Percentiles rank a stretch among this genome's conserved stretches.
Conservation (phyloP, 2,329 filamentous ascomycete species). For the Neofusicoccum sp. region DNA sequence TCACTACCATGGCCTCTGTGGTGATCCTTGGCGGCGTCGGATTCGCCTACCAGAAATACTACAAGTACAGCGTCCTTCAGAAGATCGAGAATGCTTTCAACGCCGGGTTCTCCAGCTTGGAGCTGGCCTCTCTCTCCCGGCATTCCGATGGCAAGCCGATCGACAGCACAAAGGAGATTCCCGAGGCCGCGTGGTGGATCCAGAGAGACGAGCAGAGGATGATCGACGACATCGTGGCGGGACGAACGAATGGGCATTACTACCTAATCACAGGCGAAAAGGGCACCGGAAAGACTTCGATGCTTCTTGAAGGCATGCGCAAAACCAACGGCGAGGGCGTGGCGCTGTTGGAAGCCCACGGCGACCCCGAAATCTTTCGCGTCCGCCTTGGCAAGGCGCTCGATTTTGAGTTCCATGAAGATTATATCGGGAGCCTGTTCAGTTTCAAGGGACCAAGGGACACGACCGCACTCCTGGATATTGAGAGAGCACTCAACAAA, state of each 20-base stretch:
- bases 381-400: slow-evolving; percentile 83
- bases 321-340: slow-evolving; percentile 79
- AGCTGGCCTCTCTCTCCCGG: slow-evolving; percentile 31
- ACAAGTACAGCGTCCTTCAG: slow-evolving; percentile 30
- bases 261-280: slow-evolving; percentile 85
- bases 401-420: slow-evolving; percentile 89
- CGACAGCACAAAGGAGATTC: slow-evolving; percentile 28
- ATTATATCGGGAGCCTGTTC: slow-evolving; percentile 89
- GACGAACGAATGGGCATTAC: slow-evolving; percentile 70
- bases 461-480: slow-evolving; percentile 80
- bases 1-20: slow-evolving; percentile 34
- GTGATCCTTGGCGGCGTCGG: slow-evolving; percentile 33
- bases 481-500: slow-evolving; percentile 90
- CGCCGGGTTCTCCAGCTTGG: slow-evolving; percentile 34
- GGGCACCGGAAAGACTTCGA: slow-evolving; percentile 86
- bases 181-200: slow-evolving; percentile 63
- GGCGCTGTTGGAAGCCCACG: slow-evolving; percentile 88
- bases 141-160: slow-evolving; percentile 31
- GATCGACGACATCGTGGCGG: slow-evolving; percentile 73
- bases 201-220: slow-evolving; percentile 70
- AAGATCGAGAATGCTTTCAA: slow-evolving; percentile 37
- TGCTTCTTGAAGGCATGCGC: slow-evolving; percentile 87
- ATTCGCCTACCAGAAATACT: slow-evolving; percentile 34
- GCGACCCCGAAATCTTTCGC: slow-evolving; percentile 84
- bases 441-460: slow-evolving; percentile 84